Base-by-base conservation (phyloP, 495 filamentous ascomycete genomes). In the Talaromyces ruber region DNA sequence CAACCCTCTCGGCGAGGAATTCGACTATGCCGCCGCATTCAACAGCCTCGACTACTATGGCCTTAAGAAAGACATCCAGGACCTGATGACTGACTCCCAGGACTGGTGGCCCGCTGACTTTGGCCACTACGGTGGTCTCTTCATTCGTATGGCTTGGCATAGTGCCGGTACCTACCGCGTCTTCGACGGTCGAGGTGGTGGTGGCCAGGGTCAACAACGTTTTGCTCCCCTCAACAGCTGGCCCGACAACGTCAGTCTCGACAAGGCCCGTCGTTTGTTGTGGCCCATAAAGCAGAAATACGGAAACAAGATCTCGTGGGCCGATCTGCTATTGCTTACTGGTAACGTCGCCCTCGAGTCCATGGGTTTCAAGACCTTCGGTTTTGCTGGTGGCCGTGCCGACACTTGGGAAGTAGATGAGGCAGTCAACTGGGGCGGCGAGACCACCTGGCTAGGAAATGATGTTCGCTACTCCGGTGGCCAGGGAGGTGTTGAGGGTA, bases 221-320 rank as follows among this genome's bases (percentile, higher is more conserved):
- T 89, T 90, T 64, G 86, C 87, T 16, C 87, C 87, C 11, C 82
- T 90, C 67, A 90, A 90, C 84, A 86, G 83, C 77, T 90, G 87
- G 87, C 87, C 87, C 61, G 87, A 90, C 76, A 90, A 90, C 64
- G 86, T 84, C 63, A 84, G 78, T 66, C 80, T 90, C 55, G 87
- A 90, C 81, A 90, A 90, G 81, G 86, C 86, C 37, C 87, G 87
- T 58, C 86, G 87, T 63, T 82, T 90, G 62, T 72, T 90, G 59
- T 90, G 87, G 87, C 87, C 87, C 67, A 84, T 90, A 75, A 90
- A 90, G 78, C 86, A 89, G 67, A 90, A 90, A 80, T 90, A 90
- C 68, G 87, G 87, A 70, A 81, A 83, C 81, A 89, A 88, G 79
- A 86, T 90, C 70, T 90, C 87, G 4, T 90, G 87, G 87, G 84